phyloP scores from a whole-genome alignment of 2,329 filamentous ascomycete species.

The Clarireedia hainanense region DNA sequence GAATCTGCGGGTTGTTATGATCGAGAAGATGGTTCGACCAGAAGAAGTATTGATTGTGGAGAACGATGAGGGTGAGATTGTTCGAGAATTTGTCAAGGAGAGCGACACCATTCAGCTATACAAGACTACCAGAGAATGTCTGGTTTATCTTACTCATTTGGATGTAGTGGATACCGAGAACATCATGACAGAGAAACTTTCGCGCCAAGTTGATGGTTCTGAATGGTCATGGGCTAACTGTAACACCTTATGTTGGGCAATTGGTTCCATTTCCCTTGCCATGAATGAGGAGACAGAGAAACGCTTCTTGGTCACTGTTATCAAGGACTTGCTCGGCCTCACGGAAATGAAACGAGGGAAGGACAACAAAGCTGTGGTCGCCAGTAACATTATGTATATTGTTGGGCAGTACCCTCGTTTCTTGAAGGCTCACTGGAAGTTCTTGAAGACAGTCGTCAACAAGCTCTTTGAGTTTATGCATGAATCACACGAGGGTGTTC shows the following conservation, averaged over 20 bases:
- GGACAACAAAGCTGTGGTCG: slow-evolving; percentile 98
- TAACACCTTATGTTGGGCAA: slow-evolving; percentile 99
- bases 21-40: slow-evolving; percentile 98
- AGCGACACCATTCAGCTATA: slow-evolving; percentile 98
- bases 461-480: slow-evolving; percentile 99
- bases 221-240: slow-evolving; percentile 99
- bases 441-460: slow-evolving; percentile 98
- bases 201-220: slow-evolving; percentile 84
- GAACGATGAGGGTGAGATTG: slow-evolving; percentile 98
- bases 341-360: slow-evolving; percentile 99
- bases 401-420: slow-evolving; percentile 98
- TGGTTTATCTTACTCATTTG: slow-evolving; percentile 94
- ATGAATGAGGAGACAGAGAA: slow-evolving; percentile 99
- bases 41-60: slow-evolving; percentile 99
- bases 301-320: slow-evolving; percentile 94
- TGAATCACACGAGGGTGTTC: slow-evolving; percentile 96
- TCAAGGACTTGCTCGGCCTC: slow-evolving; percentile 91
- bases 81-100: slow-evolving; percentile 98
- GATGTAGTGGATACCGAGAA: slow-evolving; percentile 96
- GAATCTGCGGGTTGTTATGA: slow-evolving; percentile 95
- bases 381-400: slow-evolving; percentile 99
- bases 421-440: slow-evolving; percentile 99
- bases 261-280: slow-evolving; percentile 93
- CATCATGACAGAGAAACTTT: slow-evolving; percentile 98
- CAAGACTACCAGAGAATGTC: slow-evolving; percentile 95